These are phyloP conservation scores for Fusarium sp. DNA, from an alignment of 2,329 filamentous ascomycete species.

Conservation along the genomic window DNA sequence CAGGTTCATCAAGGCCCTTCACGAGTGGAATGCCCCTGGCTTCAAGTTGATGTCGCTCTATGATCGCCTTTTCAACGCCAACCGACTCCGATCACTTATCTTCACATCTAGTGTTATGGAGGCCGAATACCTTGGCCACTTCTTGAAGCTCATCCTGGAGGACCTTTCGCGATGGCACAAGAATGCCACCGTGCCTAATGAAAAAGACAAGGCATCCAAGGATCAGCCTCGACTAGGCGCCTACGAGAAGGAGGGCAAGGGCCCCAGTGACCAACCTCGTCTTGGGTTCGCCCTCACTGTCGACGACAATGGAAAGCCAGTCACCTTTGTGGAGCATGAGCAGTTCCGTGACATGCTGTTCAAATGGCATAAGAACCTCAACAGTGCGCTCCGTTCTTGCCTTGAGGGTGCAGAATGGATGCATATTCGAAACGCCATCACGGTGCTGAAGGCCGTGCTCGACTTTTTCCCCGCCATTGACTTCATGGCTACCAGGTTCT, in stretches of 20 bases:
- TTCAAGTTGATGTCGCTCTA: slow-evolving; percentile 89
- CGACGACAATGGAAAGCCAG: slow-evolving; percentile 74
- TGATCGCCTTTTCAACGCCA: slow-evolving; percentile 85
- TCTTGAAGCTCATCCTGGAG: slow-evolving; percentile 83
- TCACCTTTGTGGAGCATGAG: slow-evolving; percentile 82
- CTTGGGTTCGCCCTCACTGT: slow-evolving; percentile 84
- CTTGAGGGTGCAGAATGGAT: slow-evolving; percentile 91
- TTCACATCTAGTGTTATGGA: slow-evolving; percentile 92
- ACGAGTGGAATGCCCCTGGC: slow-evolving; percentile 84
- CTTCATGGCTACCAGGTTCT: slow-evolving; percentile 81
- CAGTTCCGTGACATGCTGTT: slow-evolving; percentile 87
- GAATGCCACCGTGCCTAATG: slow-evolving; percentile 68
- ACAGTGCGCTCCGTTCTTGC: slow-evolving; percentile 83
- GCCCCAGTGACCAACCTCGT: slow-evolving; percentile 64
- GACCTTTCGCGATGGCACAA: slow-evolving; percentile 89
- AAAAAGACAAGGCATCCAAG: slow-evolving; percentile 51
- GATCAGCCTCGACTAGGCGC: slow-evolving; percentile 72
- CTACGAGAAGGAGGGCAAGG: slow-evolving; percentile 83
- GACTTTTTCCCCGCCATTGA: slow-evolving; percentile 90
- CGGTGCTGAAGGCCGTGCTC: slow-evolving; percentile 83
- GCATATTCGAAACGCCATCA: slow-evolving; percentile 97
- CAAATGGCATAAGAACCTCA: slow-evolving; percentile 90
- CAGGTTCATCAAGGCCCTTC: slow-evolving; percentile 87
- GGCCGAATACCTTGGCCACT: slow-evolving; percentile 91
- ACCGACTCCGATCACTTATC: slow-evolving; percentile 83